Percentiles rank a stretch among this genome's conserved stretches.
These are phyloP conservation scores for Leccinum fuscescens DNA, from an alignment of 1,284 basidiomycete genomes.

Conservation along the genomic window DNA sequence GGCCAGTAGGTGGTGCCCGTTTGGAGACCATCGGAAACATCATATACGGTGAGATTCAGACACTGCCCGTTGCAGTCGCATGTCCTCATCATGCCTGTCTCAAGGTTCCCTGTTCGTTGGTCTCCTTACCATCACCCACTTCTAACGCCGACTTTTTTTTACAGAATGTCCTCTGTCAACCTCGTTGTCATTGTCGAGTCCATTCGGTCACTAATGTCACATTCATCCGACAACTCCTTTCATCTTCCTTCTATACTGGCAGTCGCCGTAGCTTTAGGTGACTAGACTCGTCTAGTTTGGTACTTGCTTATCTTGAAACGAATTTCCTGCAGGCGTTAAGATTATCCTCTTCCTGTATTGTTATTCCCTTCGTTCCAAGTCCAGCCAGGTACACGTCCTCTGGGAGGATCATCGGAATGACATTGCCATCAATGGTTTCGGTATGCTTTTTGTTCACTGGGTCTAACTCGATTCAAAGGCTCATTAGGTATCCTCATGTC, in stretches of 20 bases:
- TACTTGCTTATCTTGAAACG: not conserved
- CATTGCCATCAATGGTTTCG: slow-evolving; percentile 78
- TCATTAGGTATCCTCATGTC: slow-evolving; percentile 81
- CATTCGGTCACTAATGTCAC: slow-evolving; percentile 64
- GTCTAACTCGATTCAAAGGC: slow-evolving; percentile 9
- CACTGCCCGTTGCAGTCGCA: not conserved
- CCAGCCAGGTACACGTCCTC: slow-evolving; percentile 88
- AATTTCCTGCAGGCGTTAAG: slow-evolving; percentile 65
- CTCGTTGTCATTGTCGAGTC: slow-evolving; percentile 86
- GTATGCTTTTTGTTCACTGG: slow-evolving; percentile 37
- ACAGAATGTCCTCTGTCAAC: slow-evolving; percentile 83
- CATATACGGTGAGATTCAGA: slow-evolving; percentile 64
- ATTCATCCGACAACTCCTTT: slow-evolving; percentile 61
- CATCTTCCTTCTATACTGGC: slow-evolving; percentile 82
- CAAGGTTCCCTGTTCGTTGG: slow-evolving; percentile 68
- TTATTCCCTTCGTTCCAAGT: slow-evolving; percentile 71
- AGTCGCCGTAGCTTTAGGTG: slow-evolving; percentile 80
- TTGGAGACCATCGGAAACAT: slow-evolving; percentile 92
- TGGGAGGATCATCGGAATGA: slow-evolving; percentile 97
- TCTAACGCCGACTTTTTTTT: slow-evolving; percentile 17
- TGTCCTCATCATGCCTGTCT: slow-evolving; percentile 17
- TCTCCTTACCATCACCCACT: not conserved
- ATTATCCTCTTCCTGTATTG: slow-evolving; percentile 87
- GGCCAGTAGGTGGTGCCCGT: slow-evolving; percentile 90
- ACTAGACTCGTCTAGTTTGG: slow-evolving; percentile 6